Percentiles rank a stretch among this genome's conserved stretches.
Conservation (phyloP, 805 yeast genomes). For the Cyberlindnera nakhonratchasimensis region DNA sequence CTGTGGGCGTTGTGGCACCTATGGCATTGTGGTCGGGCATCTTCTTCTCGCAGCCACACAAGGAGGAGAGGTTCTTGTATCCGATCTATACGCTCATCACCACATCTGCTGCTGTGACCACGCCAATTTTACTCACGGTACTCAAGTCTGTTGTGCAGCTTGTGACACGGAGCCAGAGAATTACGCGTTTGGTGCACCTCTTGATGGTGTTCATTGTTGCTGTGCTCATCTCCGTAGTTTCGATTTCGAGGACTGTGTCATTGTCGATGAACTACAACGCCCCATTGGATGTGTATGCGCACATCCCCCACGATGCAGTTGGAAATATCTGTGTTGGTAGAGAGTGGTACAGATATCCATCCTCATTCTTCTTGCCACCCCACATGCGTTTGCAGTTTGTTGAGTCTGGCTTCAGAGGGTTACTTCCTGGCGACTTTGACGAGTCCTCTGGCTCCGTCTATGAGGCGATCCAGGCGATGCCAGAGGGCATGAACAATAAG, state of each 20-base stretch:
- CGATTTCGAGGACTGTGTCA: slow-evolving; percentile 55
- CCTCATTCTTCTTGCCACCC: slow-evolving; percentile 75
- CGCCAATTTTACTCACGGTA: slow-evolving; percentile 14
- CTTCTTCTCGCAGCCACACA: slow-evolving; percentile 78
- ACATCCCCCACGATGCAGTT: slow-evolving; percentile 31
- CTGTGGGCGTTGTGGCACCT: slow-evolving; percentile 41
- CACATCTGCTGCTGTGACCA: slow-evolving; percentile 56
- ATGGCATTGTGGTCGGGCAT: slow-evolving; percentile 62
- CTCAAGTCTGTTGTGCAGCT: slow-evolving; percentile 4
- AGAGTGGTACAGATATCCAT: slow-evolving; percentile 93
- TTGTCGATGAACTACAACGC: slow-evolving; percentile 67
- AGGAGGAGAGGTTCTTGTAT: slow-evolving; percentile 88
- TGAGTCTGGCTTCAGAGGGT: slow-evolving; percentile 76
- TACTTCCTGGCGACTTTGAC: slow-evolving; percentile 81
- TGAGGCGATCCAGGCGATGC: slow-evolving; percentile 44
- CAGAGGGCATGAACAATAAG: slow-evolving; percentile 69
- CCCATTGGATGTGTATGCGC: slow-evolving; percentile 59
- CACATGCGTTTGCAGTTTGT: slow-evolving; percentile 64
- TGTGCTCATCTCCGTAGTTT: slow-evolving; percentile 25
- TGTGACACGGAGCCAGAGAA: background rate
- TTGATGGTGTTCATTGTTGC: background rate
- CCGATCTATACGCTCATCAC: slow-evolving; percentile 75
- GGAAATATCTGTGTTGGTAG: slow-evolving; percentile 82
- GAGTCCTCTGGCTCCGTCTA: slow-evolving; percentile 37
- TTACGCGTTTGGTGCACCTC: slow-evolving; percentile 1